Base-by-base conservation (phyloP, 805 yeast species). In the Yarrowia hollandica region DNA sequence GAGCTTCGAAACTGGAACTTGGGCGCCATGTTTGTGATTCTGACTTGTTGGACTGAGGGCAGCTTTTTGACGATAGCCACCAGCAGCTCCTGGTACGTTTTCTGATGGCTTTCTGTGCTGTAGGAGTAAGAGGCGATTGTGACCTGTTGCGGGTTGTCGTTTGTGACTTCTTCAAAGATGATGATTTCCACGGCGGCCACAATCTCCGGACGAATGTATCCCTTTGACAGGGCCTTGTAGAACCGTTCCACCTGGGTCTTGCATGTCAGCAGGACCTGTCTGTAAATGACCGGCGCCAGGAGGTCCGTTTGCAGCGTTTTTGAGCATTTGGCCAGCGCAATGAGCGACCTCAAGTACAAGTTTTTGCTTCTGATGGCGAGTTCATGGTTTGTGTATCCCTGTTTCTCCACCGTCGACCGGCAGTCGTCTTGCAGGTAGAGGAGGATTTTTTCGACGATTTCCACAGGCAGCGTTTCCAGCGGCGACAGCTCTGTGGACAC, bases 261-360 rank as follows among this genome's bases (percentile, higher is more conserved):
- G 16, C 44, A 52, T 19, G 44, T 26, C 26, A 52, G 7, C 3
- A 52, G 42, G 3, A 52, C 58, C 35, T 52, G 42, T 52, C 44
- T 52, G 35, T 52, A 52, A 33, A 37, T 37, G 35, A 52, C 34
- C n/a, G 58, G 58, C 9, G 44, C 58, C 6, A 52, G 44, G n/a
- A 52, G 44, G 14, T 37, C 44, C 6, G 28, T 52, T 44, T 35
- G 42, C 16, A 48, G 55, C 5, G 42, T 35, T 21, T 35, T 52
- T 1, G 44, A 35, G 35, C 26, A 18, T 15, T 52, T 35, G 10
- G 58, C 42, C 12, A 52, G 35, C 4, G 21, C 6, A 11, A 52
- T 35, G n/a, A 52, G 44, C 14, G 58, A 35, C 10, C 44, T 9
- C 44, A 52, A 12, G 38, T 52, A 52, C 15, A 48, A 12, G 39